Conservation (phyloP, 768 basidiomycete genomes). For the Nevesoporus exiguus region DNA sequence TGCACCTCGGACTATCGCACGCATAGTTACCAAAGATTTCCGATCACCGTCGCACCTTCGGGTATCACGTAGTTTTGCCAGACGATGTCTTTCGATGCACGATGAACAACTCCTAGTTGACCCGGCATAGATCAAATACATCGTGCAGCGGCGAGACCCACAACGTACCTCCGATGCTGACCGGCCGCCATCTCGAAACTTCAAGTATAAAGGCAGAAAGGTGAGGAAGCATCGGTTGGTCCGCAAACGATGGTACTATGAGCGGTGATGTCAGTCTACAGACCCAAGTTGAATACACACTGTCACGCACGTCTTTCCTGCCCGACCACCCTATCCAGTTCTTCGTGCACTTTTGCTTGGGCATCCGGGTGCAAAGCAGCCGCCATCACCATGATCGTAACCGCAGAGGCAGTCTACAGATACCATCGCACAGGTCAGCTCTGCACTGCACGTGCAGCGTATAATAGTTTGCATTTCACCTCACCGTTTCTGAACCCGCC, state of each 20-base stretch:
- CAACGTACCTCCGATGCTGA: neutral
- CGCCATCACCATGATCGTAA: conserved; percentile 6
- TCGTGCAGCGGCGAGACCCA: neutral
- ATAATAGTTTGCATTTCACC: neutral
- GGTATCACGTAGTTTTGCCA: conserved; percentile 10
- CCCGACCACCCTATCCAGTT: conserved; percentile 5
- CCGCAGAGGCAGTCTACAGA: conserved; percentile 9
- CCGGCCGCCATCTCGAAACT: conserved; percentile 1
- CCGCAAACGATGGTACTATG: conserved; percentile 5
- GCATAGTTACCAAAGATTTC: neutral
- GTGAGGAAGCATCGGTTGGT: conserved; percentile 2
- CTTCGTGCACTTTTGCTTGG: conserved; percentile 7
- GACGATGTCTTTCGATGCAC: conserved; percentile 3
- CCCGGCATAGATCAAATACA: neutral
- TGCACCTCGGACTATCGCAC: neutral
- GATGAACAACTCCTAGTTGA: conserved; percentile 1
- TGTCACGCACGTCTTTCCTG: conserved; percentile 6
- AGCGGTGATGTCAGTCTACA: neutral
- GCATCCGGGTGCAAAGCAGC: conserved; percentile 6
- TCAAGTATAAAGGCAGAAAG: conserved; percentile 3
- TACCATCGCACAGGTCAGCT: no score
- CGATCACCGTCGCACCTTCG: conserved; percentile 3
- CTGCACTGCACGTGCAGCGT: no score
- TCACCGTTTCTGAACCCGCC: conserved; percentile 10
- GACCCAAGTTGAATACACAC: no score